Percentiles rank a stretch among this genome's conserved stretches.
phyloP scores from a whole-genome alignment of 768 basidiomycete genomes.

The Tephrocybe sp. region DNA sequence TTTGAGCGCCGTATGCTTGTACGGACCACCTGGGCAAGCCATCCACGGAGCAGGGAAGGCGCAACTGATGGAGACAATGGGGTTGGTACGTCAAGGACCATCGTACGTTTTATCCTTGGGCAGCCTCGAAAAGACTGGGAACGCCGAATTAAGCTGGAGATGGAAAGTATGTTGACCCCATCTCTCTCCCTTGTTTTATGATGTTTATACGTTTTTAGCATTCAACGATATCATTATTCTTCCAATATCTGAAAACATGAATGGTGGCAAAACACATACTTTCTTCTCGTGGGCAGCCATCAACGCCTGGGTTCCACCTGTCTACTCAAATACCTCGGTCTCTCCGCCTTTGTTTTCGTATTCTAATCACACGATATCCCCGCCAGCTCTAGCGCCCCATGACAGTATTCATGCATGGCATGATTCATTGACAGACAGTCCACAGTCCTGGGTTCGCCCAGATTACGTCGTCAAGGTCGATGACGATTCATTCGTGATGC shows the following conservation, averaged over 20 bases:
- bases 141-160: conserved; percentile 77
- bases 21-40: conserved; percentile 86
- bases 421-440: conserved; percentile 39
- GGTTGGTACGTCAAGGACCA: conserved; percentile 73
- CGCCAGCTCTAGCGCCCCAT: conserved; percentile 66
- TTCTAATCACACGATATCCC: conserved; percentile 49
- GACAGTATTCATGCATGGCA: conserved; percentile 61
- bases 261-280: conserved; percentile 86
- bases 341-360: conserved; percentile 61
- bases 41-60: conserved; percentile 73
- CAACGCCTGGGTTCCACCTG: conserved; percentile 87
- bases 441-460: conserved; percentile 74
- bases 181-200: not conserved
- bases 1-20: conserved; percentile 86
- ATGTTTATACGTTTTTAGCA: conserved; percentile 35
- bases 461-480: conserved; percentile 94
- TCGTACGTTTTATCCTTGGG: conserved; percentile 88
- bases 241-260: conserved; percentile 92
- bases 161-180: conserved; percentile 64
- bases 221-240: conserved; percentile 86
- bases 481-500: conserved; percentile 94
- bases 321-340: conserved; percentile 48
- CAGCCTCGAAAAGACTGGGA: conserved; percentile 80
- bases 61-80: conserved; percentile 69
- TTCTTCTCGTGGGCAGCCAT: conserved; percentile 93